Conservation (phyloP, 2,329 filamentous ascomycete species). For the Exophiala sp. region DNA sequence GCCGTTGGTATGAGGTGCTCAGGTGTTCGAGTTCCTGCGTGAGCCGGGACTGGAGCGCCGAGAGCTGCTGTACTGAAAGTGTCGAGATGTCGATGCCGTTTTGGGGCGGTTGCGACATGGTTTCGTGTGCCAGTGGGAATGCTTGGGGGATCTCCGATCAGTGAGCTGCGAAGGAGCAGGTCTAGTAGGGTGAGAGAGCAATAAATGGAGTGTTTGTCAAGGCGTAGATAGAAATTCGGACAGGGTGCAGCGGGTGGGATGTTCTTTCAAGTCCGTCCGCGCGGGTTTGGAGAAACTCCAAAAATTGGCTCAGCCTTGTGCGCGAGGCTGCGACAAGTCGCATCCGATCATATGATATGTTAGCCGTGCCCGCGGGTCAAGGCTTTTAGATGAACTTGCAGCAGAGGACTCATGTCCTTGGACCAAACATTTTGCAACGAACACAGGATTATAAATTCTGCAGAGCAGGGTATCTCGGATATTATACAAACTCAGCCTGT, state of each 20-base stretch:
- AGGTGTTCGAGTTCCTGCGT: slow-evolving; percentile 95
- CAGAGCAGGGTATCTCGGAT: slow-evolving; percentile 14
- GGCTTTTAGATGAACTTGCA: too few relatives aligned
- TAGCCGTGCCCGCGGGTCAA: too few relatives aligned
- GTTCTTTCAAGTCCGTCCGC: too few relatives aligned
- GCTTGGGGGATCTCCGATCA: neutral
- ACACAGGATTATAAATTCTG: neutral
- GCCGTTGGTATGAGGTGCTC: slow-evolving; percentile 79
- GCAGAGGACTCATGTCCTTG: too few relatives aligned
- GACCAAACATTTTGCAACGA: too few relatives aligned
- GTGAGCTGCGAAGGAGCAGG: too few relatives aligned
- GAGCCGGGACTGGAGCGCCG: slow-evolving; percentile 88
- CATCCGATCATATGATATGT: too few relatives aligned
- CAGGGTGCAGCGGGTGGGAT: too few relatives aligned
- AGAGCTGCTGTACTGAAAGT: slow-evolving; percentile 78
- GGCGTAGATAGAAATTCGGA: too few relatives aligned
- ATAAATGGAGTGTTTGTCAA: neutral
- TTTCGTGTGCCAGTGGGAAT: neutral
- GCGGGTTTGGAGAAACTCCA: neutral
- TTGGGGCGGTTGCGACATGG: slow-evolving; percentile 14
- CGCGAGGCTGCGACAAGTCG: slow-evolving; percentile 11
- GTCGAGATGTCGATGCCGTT: slow-evolving; percentile 62
- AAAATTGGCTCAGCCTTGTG: slow-evolving; percentile 8
- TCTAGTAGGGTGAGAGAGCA: neutral
- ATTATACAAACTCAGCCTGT: neutral